Base-by-base conservation (phyloP, 768 basidiomycete genomes). In the Panus rudis region DNA sequence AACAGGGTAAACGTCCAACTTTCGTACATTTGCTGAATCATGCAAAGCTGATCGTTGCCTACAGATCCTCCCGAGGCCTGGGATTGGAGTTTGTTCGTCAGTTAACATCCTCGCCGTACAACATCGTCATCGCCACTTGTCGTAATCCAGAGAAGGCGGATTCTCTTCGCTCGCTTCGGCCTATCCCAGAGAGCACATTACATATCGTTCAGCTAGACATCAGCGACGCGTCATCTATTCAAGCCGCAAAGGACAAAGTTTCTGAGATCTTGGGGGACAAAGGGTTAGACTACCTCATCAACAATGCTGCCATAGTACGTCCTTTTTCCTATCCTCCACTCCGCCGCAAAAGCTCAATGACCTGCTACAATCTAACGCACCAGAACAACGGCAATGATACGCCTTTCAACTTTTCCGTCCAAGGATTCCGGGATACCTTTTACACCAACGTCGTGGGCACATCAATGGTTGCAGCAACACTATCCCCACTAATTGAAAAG, bases 231-330 rank as follows among this genome's bases (percentile, higher is more conserved):
- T 47, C 39, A 11, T 55, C 58, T 31, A 62, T 67, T 47, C 44
- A 54, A 4, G 47, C 33, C 2, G 59, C 62, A 5, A 52, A 48
- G 11, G 39, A 47, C 28, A 28, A 45, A 5, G 57, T 61, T 14
- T 55, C 50, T 28, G 52, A 42, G 32, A 39, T 63, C 19, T 47
- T 69, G 13, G 58, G 52, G 4, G 50, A 49, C 27, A 24, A 38
- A 2, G 64, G 67, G 10, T 48, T 70, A 6, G 65, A 70, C 51
- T 69, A 66, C 39, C 54, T 70, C 17, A 48, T 66, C 44, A 70
- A 68, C 53, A 68, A 66, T 39, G 65, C 67, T 3, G 67, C 54
- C 0, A 49, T 66, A 23, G 65, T 66, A 42, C 35, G 66, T 56
- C 13, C 5, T n/a, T n/a, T n/a, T n/a, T n/a, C n/a, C n/a, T n/a